Percentiles rank a stretch among this genome's conserved stretches.
Evolutionary conservation across 108 stramenopile genomes (phyloP).

Genomic region (Stephanodiscus triporus): DNA sequence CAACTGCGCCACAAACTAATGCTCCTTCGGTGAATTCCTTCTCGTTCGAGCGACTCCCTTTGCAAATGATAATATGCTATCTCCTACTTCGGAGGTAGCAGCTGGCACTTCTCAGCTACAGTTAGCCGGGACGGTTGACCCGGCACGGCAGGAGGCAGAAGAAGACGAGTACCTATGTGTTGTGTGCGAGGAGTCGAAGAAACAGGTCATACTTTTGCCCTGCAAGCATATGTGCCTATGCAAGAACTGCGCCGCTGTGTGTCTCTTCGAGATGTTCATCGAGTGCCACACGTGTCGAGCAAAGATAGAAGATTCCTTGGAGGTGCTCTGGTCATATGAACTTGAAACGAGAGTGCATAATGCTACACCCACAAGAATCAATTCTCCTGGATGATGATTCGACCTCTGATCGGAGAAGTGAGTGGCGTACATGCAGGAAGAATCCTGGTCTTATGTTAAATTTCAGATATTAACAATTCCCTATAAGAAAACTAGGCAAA

Average conservation of each 20-base stretch:
- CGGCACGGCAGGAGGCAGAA: too few species aligned
- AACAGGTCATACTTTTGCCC: constrained; percentile 35
- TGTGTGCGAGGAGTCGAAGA: constrained; percentile 49
- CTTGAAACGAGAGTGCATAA: background rate
- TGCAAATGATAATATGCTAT: background rate
- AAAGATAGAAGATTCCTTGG: constrained; percentile 37
- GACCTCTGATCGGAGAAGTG: background rate
- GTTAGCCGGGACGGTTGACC: too few species aligned
- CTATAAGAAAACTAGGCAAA: background rate
- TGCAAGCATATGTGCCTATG: constrained; percentile 50
- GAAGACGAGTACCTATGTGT: constrained; percentile 43
- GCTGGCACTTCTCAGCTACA: too few species aligned
- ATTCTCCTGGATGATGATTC: background rate
- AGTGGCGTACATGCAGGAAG: background rate
- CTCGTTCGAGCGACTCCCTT: background rate
- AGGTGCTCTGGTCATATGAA: constrained; percentile 31
- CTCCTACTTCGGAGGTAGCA: background rate
- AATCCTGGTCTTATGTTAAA: too few species aligned
- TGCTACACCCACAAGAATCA: background rate
- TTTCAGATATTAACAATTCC: too few species aligned
- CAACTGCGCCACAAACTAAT: background rate
- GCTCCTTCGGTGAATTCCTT: background rate
- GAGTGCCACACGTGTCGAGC: constrained; percentile 48
- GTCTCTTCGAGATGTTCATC: constrained; percentile 24
- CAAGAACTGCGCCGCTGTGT: constrained; percentile 11